Conservation (phyloP, 2,329 filamentous ascomycete genomes). For the Monilinia vaccinii-corymbosi region DNA sequence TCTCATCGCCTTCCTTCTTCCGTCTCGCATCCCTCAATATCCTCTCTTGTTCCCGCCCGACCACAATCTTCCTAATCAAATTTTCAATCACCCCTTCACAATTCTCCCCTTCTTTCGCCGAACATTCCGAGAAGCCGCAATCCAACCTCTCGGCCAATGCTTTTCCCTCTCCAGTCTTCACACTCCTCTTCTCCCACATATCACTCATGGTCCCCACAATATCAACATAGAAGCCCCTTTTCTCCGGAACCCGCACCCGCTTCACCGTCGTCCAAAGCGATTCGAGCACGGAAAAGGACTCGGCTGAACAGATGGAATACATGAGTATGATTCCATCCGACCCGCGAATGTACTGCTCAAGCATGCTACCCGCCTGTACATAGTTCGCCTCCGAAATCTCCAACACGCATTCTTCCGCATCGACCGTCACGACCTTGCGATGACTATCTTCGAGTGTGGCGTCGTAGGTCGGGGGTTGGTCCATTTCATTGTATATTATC, state of each 20-base stretch:
- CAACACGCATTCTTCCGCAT: background rate
- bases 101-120: background rate
- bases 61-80: background rate
- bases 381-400: background rate
- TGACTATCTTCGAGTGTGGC: background rate
- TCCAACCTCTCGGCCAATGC: background rate
- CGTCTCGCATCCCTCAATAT: background rate
- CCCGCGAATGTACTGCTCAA: background rate
- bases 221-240: background rate
- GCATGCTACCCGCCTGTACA: rapidly evolving
- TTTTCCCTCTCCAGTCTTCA: background rate
- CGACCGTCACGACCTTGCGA: background rate
- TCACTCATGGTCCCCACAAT: constrained; percentile 2
- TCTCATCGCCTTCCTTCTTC: background rate
- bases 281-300: background rate
- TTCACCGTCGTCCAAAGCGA: background rate
- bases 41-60: background rate
- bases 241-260: background rate
- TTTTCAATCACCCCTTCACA: background rate
- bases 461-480: background rate
- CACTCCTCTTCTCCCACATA: constrained; percentile 2
- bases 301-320: background rate
- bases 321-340: background rate
- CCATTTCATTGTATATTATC: background rate
- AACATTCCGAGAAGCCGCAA: background rate